Evolutionary conservation across 306 rosid species (phyloP).

Genomic region (Casuarina equisetifolia): DNA sequence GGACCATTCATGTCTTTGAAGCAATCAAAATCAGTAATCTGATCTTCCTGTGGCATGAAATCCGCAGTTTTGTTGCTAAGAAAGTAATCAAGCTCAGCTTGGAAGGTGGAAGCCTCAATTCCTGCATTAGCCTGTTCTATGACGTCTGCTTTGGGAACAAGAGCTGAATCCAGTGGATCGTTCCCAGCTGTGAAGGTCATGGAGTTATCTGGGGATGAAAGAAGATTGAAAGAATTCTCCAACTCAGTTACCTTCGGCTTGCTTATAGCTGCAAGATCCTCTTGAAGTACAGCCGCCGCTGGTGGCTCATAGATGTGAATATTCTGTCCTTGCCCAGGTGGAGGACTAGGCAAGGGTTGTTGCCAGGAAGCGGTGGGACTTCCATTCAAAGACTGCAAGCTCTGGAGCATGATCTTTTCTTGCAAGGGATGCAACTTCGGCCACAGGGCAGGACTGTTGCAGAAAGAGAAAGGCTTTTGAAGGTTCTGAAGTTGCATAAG

Average conservation of each 20-base stretch:
- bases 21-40: slow-evolving; percentile 60
- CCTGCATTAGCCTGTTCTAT: slow-evolving; percentile 33
- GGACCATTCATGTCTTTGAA: slow-evolving; percentile 57
- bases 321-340: slow-evolving; percentile 28
- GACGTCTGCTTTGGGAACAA: slow-evolving; percentile 26
- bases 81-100: slow-evolving; percentile 57
- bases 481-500: slow-evolving; percentile 90
- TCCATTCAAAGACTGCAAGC: slow-evolving; percentile 44
- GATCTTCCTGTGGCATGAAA: slow-evolving; percentile 40
- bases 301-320: slow-evolving; percentile 27
- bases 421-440: slow-evolving; percentile 85
- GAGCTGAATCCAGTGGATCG: slow-evolving; percentile 24
- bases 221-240: slow-evolving; percentile 33
- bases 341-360: slow-evolving; percentile 27
- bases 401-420: slow-evolving; percentile 62
- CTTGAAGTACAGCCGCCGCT: slow-evolving; percentile 13
- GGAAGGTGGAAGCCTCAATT: slow-evolving; percentile 39
- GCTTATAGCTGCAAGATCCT: slow-evolving; percentile 29
- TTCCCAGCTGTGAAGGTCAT: slow-evolving; percentile 29
- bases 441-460: slow-evolving; percentile 66
- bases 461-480: slow-evolving; percentile 75
- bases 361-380: slow-evolving; percentile 36
- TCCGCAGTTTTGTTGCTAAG: slow-evolving; percentile 46
- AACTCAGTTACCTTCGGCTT: slow-evolving; percentile 28
- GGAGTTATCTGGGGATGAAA: slow-evolving; percentile 24